Percentiles rank a stretch among this genome's conserved stretches.
Evolutionary conservation across 768 basidiomycete species (phyloP).

Genomic region (Xerocomus spinulosus): DNA sequence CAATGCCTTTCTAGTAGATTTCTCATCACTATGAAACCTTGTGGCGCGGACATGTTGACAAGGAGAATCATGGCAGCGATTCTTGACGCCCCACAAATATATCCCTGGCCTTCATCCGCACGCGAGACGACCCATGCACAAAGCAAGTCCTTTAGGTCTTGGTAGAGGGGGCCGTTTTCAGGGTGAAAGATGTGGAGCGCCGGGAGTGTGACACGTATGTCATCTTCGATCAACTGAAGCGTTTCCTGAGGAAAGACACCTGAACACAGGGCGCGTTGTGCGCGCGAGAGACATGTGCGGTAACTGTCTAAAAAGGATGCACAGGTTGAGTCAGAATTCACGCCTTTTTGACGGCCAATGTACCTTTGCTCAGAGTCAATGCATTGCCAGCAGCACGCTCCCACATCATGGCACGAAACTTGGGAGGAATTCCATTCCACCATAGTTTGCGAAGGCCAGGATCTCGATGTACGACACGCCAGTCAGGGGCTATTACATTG

Average conservation of each 20-base stretch:
- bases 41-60: slow-evolving; percentile 70
- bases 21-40: slow-evolving; percentile 78
- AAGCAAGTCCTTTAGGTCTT: slow-evolving; percentile 78
- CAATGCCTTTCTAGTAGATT: slow-evolving; percentile 85
- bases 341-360: slow-evolving; percentile 2
- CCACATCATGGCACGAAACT: slow-evolving; percentile 79
- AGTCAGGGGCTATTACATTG: slow-evolving; percentile 74
- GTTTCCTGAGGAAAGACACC: slow-evolving; percentile 64
- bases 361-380: slow-evolving; percentile 79
- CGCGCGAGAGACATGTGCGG: slow-evolving; percentile 65
- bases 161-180: slow-evolving; percentile 72
- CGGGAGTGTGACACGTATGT: slow-evolving; percentile 71
- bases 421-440: slow-evolving; percentile 87
- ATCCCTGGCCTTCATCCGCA: slow-evolving; percentile 77
- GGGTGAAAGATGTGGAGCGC: slow-evolving; percentile 76
- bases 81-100: slow-evolving; percentile 62
- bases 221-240: slow-evolving; percentile 63
- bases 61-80: slow-evolving; percentile 86
- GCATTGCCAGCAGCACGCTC: slow-evolving; percentile 80
- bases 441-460: slow-evolving; percentile 65
- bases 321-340: slow-evolving; percentile 1
- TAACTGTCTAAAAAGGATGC: slow-evolving; percentile 48
- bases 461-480: slow-evolving; percentile 68
- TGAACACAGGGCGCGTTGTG: slow-evolving; percentile 61
- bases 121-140: slow-evolving; percentile 86